Evolutionary conservation across 192 early-diverging fungal species (phyloP).

Genomic region (Backusella australiensis): DNA sequence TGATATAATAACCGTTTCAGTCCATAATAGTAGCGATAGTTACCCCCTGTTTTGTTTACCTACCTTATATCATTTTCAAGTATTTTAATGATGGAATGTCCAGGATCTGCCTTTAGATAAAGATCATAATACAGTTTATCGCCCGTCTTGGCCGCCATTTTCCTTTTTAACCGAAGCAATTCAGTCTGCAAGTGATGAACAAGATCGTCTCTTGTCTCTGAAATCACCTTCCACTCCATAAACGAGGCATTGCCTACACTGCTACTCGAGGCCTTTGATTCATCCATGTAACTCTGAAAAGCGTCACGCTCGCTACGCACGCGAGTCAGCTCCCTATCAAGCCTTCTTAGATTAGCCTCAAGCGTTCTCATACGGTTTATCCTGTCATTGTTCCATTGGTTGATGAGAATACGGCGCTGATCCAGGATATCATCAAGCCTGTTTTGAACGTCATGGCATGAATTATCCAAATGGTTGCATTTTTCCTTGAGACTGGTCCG

Average conservation of each 20-base stretch:
- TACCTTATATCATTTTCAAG: constrained; percentile 12
- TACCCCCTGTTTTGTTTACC: background rate
- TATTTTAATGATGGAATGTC: background rate
- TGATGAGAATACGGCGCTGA: background rate
- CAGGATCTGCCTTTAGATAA: background rate
- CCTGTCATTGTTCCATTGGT: constrained; percentile 13
- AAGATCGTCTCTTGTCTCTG: constrained; percentile 14
- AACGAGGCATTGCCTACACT: constrained; percentile 10
- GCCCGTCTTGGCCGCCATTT: constrained; percentile 17
- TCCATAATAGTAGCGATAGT: no score
- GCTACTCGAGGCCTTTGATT: constrained; percentile 18
- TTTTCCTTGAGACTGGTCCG: constrained; percentile 17
- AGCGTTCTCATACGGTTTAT: background rate
- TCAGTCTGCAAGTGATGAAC: constrained; percentile 7
- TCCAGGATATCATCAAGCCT: constrained; percentile 8
- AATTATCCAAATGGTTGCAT: constrained; percentile 3
- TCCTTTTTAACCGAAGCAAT: background rate
- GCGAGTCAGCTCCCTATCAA: constrained; percentile 21
- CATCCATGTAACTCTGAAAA: constrained; percentile 24
- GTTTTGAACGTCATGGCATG: constrained; percentile 12
- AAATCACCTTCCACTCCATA: constrained; percentile 9
- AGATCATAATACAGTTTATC: constrained; percentile 7
- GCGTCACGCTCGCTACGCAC: constrained; percentile 30
- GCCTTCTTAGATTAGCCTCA: constrained; percentile 6
- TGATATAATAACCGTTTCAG: no score